Conservation (phyloP, 2,329 filamentous ascomycete genomes). For the Pseudogymnoascus sp. region DNA sequence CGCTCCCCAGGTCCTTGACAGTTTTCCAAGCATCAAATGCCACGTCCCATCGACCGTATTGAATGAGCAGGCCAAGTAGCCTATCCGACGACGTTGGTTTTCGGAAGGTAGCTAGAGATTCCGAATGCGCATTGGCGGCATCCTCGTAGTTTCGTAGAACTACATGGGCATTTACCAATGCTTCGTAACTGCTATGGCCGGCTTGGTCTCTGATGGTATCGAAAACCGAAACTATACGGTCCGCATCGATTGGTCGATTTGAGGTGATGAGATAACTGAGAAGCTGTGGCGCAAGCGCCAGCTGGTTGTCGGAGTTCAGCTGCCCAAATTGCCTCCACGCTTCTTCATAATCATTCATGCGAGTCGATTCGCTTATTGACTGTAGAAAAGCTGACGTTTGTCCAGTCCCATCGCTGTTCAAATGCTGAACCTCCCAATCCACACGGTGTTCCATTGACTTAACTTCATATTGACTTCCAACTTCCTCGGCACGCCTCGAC, state of each 20-base stretch:
- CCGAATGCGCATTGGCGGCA: slow-evolving; percentile 21
- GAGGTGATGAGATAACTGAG: slow-evolving; percentile 34
- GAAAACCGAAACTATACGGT: slow-evolving; percentile 38
- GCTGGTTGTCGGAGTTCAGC: slow-evolving; percentile 16
- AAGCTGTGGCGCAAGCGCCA: slow-evolving; percentile 18
- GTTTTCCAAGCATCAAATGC: slow-evolving; percentile 17
- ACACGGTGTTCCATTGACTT: slow-evolving; percentile 11
- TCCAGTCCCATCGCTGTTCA: not conserved
- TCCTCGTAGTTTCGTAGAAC: slow-evolving; percentile 31
- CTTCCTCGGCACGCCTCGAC: slow-evolving; percentile 6
- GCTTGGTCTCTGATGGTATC: slow-evolving; percentile 27
- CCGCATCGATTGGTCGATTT: slow-evolving; percentile 29
- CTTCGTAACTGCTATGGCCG: slow-evolving; percentile 34
- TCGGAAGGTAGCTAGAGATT: slow-evolving; percentile 8
- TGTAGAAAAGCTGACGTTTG: not conserved
- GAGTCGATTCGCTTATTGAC: not conserved
- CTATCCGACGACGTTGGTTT: slow-evolving; percentile 12
- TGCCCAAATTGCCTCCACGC: slow-evolving; percentile 34
- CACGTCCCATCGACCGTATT: slow-evolving; percentile 16
- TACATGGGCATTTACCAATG: slow-evolving; percentile 36
- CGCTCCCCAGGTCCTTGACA: not conserved
- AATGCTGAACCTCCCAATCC: not conserved
- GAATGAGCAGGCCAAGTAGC: slow-evolving; percentile 17
- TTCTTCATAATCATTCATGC: slow-evolving; percentile 26
- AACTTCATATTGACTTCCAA: slow-evolving; percentile 9